These are phyloP conservation scores for Dryas octopetala DNA, from an alignment of 306 rosid species.

Conservation along the genomic window DNA sequence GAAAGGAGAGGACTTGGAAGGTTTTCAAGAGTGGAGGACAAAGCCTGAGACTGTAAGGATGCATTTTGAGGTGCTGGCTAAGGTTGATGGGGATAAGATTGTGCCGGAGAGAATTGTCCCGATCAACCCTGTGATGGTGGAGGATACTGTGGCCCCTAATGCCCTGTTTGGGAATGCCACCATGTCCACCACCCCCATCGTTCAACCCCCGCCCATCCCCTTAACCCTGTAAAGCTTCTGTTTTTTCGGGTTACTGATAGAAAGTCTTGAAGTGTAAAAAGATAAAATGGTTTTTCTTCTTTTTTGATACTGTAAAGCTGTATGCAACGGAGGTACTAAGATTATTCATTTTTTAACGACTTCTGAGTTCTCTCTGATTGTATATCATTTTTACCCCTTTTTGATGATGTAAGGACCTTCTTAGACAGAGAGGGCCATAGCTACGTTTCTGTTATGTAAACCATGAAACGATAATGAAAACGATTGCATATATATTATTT, in stretches of 20 bases:
- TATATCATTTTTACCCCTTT: background rate
- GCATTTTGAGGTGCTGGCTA: constrained; percentile 93
- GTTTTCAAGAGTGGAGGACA: constrained; percentile 79
- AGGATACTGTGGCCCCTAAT: constrained; percentile 49
- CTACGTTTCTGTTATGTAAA: background rate
- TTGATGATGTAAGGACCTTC: background rate
- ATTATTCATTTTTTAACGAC: too few species aligned
- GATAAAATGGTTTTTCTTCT: background rate
- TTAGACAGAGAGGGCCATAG: background rate
- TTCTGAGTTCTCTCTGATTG: background rate
- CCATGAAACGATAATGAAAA: background rate
- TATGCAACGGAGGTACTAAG: background rate
- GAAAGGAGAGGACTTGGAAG: constrained; percentile 64
- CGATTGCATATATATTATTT: constrained; percentile 4
- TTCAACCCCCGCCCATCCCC: constrained; percentile 60
- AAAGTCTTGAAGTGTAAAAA: constrained; percentile 42
- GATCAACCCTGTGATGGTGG: constrained; percentile 48
- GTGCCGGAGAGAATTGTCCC: constrained; percentile 71
- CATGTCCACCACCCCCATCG: constrained; percentile 52
- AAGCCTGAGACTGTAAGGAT: constrained; percentile 63
- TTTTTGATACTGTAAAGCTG: background rate
- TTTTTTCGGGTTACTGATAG: background rate
- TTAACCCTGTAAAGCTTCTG: constrained; percentile 44
- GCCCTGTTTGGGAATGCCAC: constrained; percentile 44
- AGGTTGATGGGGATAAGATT: constrained; percentile 78